phyloP scores from a whole-genome alignment of 78 protist species.

The Pigoraptor vietnamica region DNA sequence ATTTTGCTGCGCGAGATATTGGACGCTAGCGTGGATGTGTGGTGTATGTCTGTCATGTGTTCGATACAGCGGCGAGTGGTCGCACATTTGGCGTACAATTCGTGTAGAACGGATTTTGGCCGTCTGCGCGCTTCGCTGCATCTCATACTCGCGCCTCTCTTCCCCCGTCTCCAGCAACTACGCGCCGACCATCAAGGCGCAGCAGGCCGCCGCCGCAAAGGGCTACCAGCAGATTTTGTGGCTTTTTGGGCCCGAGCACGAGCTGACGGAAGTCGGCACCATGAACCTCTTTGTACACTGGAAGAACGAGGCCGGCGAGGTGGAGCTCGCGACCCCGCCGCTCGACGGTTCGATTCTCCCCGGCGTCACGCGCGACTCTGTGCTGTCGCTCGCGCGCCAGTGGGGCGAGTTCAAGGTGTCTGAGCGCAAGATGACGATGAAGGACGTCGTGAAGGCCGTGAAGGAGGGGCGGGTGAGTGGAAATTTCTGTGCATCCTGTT shows the following conservation, averaged over 20 bases:
- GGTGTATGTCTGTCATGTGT: too few relatives aligned
- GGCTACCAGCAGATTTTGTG: slow-evolving; percentile 96
- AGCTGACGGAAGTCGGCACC: slow-evolving; percentile 98
- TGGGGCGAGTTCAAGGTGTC: slow-evolving; percentile 79
- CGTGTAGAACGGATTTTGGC: too few relatives aligned
- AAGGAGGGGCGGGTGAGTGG: slow-evolving; percentile 56
- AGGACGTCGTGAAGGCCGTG: slow-evolving; percentile 65
- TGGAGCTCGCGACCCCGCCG: slow-evolving; percentile 73
- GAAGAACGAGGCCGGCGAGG: slow-evolving; percentile 70
- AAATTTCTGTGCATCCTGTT: background rate
- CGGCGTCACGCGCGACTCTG: slow-evolving; percentile 95
- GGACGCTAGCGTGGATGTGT: too few relatives aligned
- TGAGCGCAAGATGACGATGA: slow-evolving; percentile 82
- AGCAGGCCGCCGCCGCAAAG: slow-evolving; percentile 53
- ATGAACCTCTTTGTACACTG: slow-evolving; percentile 90
- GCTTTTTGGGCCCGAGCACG: slow-evolving; percentile 75
- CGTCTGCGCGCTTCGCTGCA: too few relatives aligned
- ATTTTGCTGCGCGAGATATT: too few relatives aligned
- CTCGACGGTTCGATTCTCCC: slow-evolving; percentile 86
- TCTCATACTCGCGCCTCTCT: background rate
- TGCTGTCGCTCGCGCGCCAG: slow-evolving; percentile 56
- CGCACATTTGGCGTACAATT: too few relatives aligned
- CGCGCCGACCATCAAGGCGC: slow-evolving; percentile 88
- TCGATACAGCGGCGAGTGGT: too few relatives aligned
- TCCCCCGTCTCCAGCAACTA: slow-evolving; percentile 71